Evolutionary conservation across 345 rosid species (phyloP), one percentile per base, ranked within the genome.

Genomic region (Dipteronia sinensis): DNA sequence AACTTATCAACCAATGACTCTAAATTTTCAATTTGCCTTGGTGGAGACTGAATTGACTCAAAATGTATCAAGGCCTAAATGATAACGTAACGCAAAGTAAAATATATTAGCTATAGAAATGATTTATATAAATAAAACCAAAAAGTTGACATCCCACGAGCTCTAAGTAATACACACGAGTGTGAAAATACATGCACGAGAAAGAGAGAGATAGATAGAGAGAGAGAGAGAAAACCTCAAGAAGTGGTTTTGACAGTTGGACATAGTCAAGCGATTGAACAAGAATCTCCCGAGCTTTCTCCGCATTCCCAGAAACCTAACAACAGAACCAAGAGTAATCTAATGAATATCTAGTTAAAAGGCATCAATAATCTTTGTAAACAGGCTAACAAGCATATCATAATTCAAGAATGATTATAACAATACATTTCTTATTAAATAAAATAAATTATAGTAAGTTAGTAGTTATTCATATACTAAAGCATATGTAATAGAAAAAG

Each of bases 231-330:
- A 55, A 61, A 62, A 89, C 93, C 92, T 97, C 98, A 55, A 94
- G 82, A 81, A 94, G 78, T 34, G 89, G 93, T 78, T 94, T 94
- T 25, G 97, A 90, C 31, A 89, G 87, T 77, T 90, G 99, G 23
- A 92, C 86, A 59, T 90, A 87, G 58, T 94, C 98, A 76, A 95
- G 86, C 25, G 95, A 97, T 81, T 88, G 87, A 64, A 73, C 83
- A 31, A 97, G 46, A 84, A 94, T 85, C 75, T 93, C 90, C 75
- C 92, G 86, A 55, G 98, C 96, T 78, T 90, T 97, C 77, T 90
- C 94, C 73, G 86, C 82, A 80, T 97, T 90, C 2, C 89, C 85
- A 69, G 88, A 83, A 73, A 86, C 93, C 98, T 97, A 75, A 55
- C 65, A 80, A 81, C 22, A 78, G 6, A 11, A 46, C 20, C 76